Percentiles rank a stretch among this genome's conserved stretches.
These are phyloP conservation scores for Dipteronia sinensis DNA, from an alignment of 345 rosid genomes.

Conservation along the genomic window DNA sequence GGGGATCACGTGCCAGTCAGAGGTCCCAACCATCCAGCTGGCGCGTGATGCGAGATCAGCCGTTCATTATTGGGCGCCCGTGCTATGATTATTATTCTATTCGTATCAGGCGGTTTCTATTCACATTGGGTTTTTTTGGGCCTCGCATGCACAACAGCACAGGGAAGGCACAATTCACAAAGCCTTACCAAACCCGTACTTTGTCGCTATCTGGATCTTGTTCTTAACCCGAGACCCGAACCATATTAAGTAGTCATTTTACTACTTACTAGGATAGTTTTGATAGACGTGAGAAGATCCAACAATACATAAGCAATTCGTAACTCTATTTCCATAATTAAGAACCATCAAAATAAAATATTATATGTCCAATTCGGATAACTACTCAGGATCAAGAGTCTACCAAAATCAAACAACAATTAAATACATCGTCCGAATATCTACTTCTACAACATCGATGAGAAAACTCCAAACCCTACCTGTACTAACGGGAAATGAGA, in stretches of 20 bases:
- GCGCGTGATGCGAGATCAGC: conserved; percentile 24
- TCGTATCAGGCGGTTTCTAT: conserved; percentile 9
- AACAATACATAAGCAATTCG: too few relatives aligned
- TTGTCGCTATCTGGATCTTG: not conserved
- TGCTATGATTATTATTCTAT: not conserved
- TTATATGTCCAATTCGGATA: too few relatives aligned
- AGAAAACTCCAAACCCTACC: too few relatives aligned
- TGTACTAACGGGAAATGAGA: too few relatives aligned
- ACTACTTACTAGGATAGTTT: too few relatives aligned
- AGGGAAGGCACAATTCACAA: not conserved
- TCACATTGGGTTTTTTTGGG: not conserved
- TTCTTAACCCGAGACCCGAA: not conserved
- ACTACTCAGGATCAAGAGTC: too few relatives aligned
- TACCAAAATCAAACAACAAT: too few relatives aligned
- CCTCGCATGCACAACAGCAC: not conserved
- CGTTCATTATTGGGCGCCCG: conserved; percentile 21
- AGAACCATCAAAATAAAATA: too few relatives aligned
- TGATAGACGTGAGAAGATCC: too few relatives aligned
- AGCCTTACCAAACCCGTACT: not conserved
- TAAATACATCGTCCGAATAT: too few relatives aligned
- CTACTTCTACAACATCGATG: too few relatives aligned
- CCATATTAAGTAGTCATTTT: not conserved
- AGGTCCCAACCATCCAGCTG: conserved; percentile 12
- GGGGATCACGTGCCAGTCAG: conserved; percentile 30
- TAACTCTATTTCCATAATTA: too few relatives aligned